Evolutionary conservation across 2,329 filamentous ascomycete genomes (phyloP), one percentile per base, ranked within the genome.

Genomic region (Botrytis fragariae): DNA sequence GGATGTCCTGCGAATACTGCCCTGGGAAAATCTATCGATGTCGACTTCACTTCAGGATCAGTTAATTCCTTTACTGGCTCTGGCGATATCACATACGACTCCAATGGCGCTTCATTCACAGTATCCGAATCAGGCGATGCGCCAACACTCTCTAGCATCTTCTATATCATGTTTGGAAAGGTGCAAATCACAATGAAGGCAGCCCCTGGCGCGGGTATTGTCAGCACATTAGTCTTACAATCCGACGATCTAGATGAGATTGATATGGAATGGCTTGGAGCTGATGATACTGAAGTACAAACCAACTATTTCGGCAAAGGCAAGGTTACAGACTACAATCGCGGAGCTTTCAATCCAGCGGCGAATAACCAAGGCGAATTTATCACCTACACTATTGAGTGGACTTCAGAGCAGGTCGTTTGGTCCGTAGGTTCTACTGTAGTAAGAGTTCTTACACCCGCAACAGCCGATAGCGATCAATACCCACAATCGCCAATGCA

Each of bases 131-230:
- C 90, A 69, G 95, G 95, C 73, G 93, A 99, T 81, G 89, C 94
- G 4, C 96, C 96, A 0, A 92, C 95, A 82, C 89, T 99, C 75
- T 88, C 88, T 76, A 97, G 94, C 75, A 89, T 96, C 79, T 98
- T 97, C 89, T 98, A 98, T 86, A 97, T 99, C 85, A 98, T 99
- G 96, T 99, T 98, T 82, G 96, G 96, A 77, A 92, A 91, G 76
- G 93, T 98, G 80, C 92, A 97, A 77, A 89, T 95, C 77, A 91
- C 89, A 45, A 87, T 98, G 85, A 95, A 95, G 83, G 90, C 93
- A 39, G 94, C 96, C 16, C 91, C 94, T 0, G 96, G 96, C 12
- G 90, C 89, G 16, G 96, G 96, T 74, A 98, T 99, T 79, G 95
- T 99, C 77, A 97, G 93, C 82, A 96, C 94, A 63, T 88, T 96